phyloP scores from a whole-genome alignment of 306 rosid genomes.

The Ormosia semicastrata region DNA sequence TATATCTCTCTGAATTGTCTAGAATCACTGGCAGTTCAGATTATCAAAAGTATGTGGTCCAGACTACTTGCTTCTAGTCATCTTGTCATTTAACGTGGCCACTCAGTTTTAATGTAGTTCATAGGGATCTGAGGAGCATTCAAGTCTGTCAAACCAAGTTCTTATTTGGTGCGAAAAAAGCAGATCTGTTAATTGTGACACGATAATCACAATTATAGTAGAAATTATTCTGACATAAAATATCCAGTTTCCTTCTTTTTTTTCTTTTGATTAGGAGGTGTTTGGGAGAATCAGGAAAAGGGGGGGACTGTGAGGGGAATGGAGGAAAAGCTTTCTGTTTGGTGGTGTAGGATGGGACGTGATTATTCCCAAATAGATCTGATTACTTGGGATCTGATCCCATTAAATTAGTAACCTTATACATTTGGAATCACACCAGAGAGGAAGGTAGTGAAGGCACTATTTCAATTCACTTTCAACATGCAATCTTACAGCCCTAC shows the following conservation, averaged over 20 bases:
- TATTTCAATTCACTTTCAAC: background rate
- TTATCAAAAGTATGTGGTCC: constrained; percentile 19
- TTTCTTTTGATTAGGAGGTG: no score
- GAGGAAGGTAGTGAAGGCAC: background rate
- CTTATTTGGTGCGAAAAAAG: background rate
- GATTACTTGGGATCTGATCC: no score
- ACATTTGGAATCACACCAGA: background rate
- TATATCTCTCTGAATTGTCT: constrained; percentile 1
- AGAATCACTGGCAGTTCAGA: constrained; percentile 2
- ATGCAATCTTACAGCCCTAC: background rate
- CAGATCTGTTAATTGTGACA: background rate
- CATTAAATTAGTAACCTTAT: background rate
- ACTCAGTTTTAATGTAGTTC: background rate
- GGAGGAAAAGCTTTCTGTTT: no score
- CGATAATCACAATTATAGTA: background rate
- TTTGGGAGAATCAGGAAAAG: background rate
- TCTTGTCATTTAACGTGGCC: background rate
- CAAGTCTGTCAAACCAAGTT: background rate
- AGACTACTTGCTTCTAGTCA: constrained; percentile 6
- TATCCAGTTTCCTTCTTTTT: background rate
- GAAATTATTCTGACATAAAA: background rate
- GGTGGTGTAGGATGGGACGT: no score
- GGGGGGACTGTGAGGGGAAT: background rate
- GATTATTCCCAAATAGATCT: no score
- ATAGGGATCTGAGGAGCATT: background rate